Base-by-base conservation (phyloP, 2,329 filamentous ascomycete genomes). In the Pseudogymnoascus sp. region DNA sequence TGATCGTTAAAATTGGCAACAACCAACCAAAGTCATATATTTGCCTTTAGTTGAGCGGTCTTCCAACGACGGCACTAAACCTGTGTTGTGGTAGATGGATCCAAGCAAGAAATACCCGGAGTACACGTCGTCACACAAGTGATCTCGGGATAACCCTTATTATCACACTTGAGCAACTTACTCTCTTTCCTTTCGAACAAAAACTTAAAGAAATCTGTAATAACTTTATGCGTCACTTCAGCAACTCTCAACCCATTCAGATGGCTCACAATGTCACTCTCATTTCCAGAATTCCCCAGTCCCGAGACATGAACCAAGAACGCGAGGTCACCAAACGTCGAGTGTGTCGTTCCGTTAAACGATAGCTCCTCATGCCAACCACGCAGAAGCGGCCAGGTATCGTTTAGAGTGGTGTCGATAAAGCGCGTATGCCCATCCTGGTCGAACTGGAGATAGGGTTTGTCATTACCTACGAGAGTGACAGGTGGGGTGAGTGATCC, bases 341-440 rank as follows among this genome's bases (percentile, higher is more conserved):
- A 66, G 64, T 77, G 75, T 5, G 62, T 58, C 2, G 70, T 69
- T 5, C 66, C 69, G 8, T 62, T 61, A 10, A 75, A 38, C 58
- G 65, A 69, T 6, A 76, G 42, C 61, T 74, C 68, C 41, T 68
- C 67, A 35, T 69, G 70, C 72, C 72, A 76, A 0, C 69, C 68
- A 31, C 58, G 64, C 17, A 68, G 33, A 2, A 65, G 63, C 0
- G 65, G 64, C 67, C 69, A 72, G 36, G 72, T 70, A 5, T 64
- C 36, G 4, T 15, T 63, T 71, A 72, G 75, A 2, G 65, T 31
- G 4, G 10, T 9, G n/a, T 9, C n/a, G 27, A 4, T 51, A 8
- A 51, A 51, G 27, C 31, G 44, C 7, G 44, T 51, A 51, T 51
- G 44, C n/a, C 3, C 9, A 8, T 13, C 44, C 10, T 51, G 44